phyloP scores from a whole-genome alignment of 192 early-diverging fungal species.

The Funneliformis geosporum region DNA sequence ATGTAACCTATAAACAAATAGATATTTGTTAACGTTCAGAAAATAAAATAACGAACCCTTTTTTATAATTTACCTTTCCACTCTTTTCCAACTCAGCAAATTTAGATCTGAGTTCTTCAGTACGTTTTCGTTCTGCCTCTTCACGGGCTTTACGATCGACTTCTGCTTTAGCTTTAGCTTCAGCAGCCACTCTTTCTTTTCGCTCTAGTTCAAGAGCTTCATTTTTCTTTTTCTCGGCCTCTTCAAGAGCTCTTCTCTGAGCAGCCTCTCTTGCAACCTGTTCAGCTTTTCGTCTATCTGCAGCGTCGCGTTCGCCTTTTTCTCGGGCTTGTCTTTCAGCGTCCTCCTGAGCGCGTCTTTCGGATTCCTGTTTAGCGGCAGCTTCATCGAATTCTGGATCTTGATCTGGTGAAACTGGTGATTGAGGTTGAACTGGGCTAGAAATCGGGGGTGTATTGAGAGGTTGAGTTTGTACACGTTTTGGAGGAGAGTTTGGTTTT shows the following conservation, averaged over 20 bases:
- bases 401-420: slow-evolving; percentile 35
- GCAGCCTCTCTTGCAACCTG: slow-evolving; percentile 40
- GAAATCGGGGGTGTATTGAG: slow-evolving; percentile 8
- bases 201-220: slow-evolving; percentile 40
- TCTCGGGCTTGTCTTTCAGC: slow-evolving; percentile 34
- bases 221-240: slow-evolving; percentile 43
- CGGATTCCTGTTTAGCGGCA: slow-evolving; percentile 28
- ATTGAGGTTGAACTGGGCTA: neutral
- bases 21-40: neutral
- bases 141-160: slow-evolving; percentile 39
- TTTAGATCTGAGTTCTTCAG: slow-evolving; percentile 26
- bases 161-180: slow-evolving; percentile 55
- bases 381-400: slow-evolving; percentile 28
- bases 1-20: slow-evolving; percentile 22
- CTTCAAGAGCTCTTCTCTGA: slow-evolving; percentile 37
- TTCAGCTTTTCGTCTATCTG: slow-evolving; percentile 37
- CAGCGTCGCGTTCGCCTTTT: slow-evolving; percentile 37
- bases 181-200: slow-evolving; percentile 44
- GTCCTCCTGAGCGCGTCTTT: slow-evolving; percentile 28
- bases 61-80: slow-evolving; percentile 43
- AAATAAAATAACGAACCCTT: neutral
- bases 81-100: slow-evolving; percentile 39
- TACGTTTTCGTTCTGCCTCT: slow-evolving; percentile 47
- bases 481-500: slow-evolving; percentile 21
- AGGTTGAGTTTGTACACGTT: slow-evolving; percentile 20